Base-by-base conservation (phyloP, 108 stramenopile species). In the Pseudonitzschia pungens region DNA sequence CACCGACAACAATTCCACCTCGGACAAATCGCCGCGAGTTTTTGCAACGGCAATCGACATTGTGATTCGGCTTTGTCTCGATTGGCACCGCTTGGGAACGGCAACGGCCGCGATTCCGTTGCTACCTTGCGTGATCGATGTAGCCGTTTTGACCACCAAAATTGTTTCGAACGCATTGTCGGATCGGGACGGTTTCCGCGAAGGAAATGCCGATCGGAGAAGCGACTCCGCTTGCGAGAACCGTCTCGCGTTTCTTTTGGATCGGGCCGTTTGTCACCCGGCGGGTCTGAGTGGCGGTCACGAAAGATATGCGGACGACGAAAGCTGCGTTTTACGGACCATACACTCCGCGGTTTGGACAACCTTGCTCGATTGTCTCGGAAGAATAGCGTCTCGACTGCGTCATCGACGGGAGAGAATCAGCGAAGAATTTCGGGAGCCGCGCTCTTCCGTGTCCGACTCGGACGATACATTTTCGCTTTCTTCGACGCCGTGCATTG, bases 61-160 rank as follows among this genome's bases (percentile, higher is more conserved):
- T n/a, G 3, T 62, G 32, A 33, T 62, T 9, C 60, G 60, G 40
- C 15, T 62, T 24, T 62, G 60, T 62, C 60, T 62, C 14, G 60
- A 62, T 28, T 62, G 60, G 60, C 60, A 62, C 31, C 60, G 60
- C 2, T 62, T 62, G 60, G 60, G 60, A 62, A 40, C 32, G 40
- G 32, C 60, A 62, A 62, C 60, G 32, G 36, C 29, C 11, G 32
- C 33, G 32, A 62, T 62, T 31, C 60, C 60, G 18, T 62, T 62
- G 60, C 33, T 62, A 33, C 60, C 60, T 14, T 40, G 60, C 33
- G 40, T 62, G 32, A 62, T 62, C 14, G 60, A 62, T 41, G 60
- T 28, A 14, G 60, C 60, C 18, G 36, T 62, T 40, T 62, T 62
- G 60, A 62, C 60, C 32, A 29, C 32, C 16, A 62, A 28, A 40